Conservation (phyloP, 192 early-diverging fungal species). For the Backusella morwellensis region DNA sequence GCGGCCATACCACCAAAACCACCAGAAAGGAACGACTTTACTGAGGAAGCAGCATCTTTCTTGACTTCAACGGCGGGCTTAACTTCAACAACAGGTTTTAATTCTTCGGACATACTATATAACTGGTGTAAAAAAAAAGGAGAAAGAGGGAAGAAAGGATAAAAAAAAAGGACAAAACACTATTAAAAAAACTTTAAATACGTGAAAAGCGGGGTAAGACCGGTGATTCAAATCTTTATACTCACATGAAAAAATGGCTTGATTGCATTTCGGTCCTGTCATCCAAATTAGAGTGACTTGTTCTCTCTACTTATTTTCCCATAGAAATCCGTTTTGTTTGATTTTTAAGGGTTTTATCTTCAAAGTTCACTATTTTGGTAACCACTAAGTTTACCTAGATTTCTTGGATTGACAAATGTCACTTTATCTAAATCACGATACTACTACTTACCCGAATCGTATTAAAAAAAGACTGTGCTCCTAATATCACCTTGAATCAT, state of each 20-base stretch:
- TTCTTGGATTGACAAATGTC: no score
- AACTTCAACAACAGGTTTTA: not conserved
- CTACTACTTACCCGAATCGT: no score
- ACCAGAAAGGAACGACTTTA: slow-evolving; percentile 91
- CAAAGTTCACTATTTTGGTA: no score
- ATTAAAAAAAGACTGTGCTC: no score
- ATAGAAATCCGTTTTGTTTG: not conserved
- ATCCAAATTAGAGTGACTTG: slow-evolving; percentile 8
- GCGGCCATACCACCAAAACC: slow-evolving; percentile 87
- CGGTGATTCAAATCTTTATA: not conserved
- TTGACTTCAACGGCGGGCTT: slow-evolving; percentile 6
- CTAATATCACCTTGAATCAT: no score
- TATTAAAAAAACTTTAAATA: slow-evolving; percentile 10
- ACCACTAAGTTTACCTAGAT: no score
- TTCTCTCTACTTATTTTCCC: not conserved
- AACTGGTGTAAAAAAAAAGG: not conserved
- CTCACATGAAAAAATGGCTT: not conserved
- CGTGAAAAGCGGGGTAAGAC: not conserved
- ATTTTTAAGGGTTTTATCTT: not conserved
- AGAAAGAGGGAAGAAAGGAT: slow-evolving; percentile 2
- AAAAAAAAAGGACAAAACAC: not conserved
- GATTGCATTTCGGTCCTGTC: not conserved
- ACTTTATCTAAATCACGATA: no score
- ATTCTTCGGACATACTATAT: slow-evolving; percentile 13
- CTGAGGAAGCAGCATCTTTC: slow-evolving; percentile 38